Conservation (phyloP, 176 grass and related monocot species). For the Secale cereale region DNA sequence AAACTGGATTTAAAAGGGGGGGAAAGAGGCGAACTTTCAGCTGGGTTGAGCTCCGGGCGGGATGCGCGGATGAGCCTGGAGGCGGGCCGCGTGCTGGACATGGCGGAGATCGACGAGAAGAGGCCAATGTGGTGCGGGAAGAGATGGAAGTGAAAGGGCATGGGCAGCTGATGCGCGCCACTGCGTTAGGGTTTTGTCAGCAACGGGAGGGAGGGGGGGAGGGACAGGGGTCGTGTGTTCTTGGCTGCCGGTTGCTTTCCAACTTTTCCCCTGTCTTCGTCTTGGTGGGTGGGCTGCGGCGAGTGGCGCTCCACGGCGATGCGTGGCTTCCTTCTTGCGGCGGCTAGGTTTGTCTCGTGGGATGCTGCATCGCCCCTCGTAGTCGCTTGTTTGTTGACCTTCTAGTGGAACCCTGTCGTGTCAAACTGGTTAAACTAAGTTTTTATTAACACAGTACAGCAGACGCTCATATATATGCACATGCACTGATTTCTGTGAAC, state of each 20-base stretch:
- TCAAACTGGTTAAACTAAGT: too few relatives aligned
- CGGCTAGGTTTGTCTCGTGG: not conserved
- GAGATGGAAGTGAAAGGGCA: not conserved
- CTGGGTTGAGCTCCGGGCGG: not conserved
- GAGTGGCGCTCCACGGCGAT: not conserved
- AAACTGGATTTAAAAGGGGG: not conserved
- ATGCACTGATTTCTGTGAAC: too few relatives aligned
- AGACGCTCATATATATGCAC: too few relatives aligned
- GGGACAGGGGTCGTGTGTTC: not conserved
- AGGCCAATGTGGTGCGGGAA: constrained; percentile 21
- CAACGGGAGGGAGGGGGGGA: not conserved
- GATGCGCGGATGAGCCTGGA: not conserved
- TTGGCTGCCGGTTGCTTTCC: not conserved
- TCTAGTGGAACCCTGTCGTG: not conserved
- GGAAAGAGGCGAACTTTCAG: not conserved
- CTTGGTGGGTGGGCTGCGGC: not conserved
- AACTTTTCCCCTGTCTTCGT: not conserved
- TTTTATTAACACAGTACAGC: too few relatives aligned
- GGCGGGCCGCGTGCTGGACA: not conserved
- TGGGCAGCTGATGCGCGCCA: not conserved
- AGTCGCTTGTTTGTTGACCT: not conserved
- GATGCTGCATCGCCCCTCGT: not conserved
- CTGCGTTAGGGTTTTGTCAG: constrained; percentile 2
- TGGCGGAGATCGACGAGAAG: not conserved
- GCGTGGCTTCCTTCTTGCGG: not conserved